These are phyloP conservation scores for Puya raimondii DNA, from an alignment of 176 grass and related monocot species.

Conservation along the genomic window DNA sequence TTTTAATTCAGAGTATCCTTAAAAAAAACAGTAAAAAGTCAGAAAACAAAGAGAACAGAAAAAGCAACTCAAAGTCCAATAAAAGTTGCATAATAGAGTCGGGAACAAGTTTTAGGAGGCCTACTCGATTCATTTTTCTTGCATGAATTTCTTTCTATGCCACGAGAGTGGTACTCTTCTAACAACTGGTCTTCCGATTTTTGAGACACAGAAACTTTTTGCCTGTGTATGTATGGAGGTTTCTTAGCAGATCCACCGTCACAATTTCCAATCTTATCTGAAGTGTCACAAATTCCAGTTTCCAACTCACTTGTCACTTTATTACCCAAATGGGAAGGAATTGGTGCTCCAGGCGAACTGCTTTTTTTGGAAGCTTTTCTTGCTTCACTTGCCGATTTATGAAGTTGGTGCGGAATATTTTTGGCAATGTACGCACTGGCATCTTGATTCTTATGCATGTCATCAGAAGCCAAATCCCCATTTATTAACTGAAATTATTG, in stretches of 20 bases:
- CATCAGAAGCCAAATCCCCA: background rate
- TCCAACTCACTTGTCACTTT: constrained; percentile 27
- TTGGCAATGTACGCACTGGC: constrained; percentile 40
- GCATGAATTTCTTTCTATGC: constrained; percentile 42
- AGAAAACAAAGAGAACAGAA: background rate
- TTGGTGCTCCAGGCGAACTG: constrained; percentile 26
- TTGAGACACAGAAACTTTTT: constrained; percentile 38
- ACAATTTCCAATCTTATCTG: constrained; percentile 42
- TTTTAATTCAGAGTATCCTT: constrained; percentile 38
- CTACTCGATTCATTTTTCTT: constrained; percentile 75
- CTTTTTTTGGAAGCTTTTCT: constrained; percentile 61
- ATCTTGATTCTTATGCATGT: constrained; percentile 29
- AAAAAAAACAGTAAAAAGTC: constrained; percentile 7
- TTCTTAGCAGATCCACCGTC: constrained; percentile 45
- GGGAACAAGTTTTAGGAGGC: constrained; percentile 23
- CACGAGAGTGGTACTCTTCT: constrained; percentile 44
- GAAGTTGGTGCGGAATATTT: constrained; percentile 30
- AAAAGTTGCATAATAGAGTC: constrained; percentile 2
- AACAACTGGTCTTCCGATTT: constrained; percentile 46
- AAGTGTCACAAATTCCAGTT: constrained; percentile 37
- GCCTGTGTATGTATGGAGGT: constrained; percentile 48
- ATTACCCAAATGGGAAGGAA: constrained; percentile 18
- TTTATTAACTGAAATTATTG: background rate
- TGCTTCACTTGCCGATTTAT: constrained; percentile 48
- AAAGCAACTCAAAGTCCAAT: background rate